phyloP scores from a whole-genome alignment of 2,329 filamentous ascomycete species.

The Aspergillus japonicus region DNA sequence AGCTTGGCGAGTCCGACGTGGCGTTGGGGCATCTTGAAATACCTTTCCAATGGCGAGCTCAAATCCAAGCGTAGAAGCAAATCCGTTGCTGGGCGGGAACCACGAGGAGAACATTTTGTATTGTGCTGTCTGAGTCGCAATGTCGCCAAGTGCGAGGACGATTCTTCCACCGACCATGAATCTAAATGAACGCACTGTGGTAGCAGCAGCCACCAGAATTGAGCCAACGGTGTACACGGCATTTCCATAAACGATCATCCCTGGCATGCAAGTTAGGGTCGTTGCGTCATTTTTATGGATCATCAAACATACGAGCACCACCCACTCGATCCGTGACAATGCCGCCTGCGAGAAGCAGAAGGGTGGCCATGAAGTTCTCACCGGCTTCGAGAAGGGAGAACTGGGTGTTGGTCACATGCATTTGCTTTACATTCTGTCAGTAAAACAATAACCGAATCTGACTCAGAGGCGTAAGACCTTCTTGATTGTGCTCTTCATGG shows the following conservation, averaged over 20 bases:
- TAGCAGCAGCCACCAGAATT: conserved; percentile 59
- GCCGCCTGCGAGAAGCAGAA: conserved; percentile 56
- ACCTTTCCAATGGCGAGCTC: conserved; percentile 60
- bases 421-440: conserved; percentile 31
- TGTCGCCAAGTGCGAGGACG: conserved; percentile 59
- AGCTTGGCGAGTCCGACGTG: background rate
- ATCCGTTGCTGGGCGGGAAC: conserved; percentile 62
- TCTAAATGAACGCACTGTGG: conserved; percentile 55
- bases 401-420: conserved; percentile 60
- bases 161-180: conserved; percentile 62
- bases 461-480: conserved; percentile 38
- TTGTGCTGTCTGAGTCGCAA: conserved; percentile 63
- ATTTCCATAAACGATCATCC: conserved; percentile 61
- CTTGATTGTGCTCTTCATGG: conserved; percentile 62
- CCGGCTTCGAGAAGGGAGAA: conserved; percentile 60
- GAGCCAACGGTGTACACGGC: conserved; percentile 58
- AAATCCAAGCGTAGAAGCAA: conserved; percentile 61
- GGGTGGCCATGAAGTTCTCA: conserved; percentile 62
- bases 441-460: conserved; percentile 7
- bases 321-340: conserved; percentile 59
- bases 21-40: background rate
- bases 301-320: conserved; percentile 47
- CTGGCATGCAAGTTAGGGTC: conserved; percentile 20
- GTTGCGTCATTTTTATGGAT: background rate
- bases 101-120: conserved; percentile 66